Evolutionary conservation across 371 early-diverging fungal species (phyloP).

Genomic region (Neoconidiobolus thromboides): DNA sequence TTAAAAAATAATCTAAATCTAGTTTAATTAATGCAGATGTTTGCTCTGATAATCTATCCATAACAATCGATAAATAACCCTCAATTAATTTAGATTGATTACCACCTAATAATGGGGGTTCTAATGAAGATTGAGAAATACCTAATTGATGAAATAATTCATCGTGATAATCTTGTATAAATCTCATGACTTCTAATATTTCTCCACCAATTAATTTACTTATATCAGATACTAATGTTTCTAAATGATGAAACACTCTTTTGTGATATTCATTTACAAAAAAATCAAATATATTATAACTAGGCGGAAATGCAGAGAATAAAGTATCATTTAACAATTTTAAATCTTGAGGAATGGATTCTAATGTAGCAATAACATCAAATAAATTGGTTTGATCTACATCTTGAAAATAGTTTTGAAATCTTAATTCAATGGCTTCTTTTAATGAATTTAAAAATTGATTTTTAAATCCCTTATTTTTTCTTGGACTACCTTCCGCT

Average conservation of each 20-base stretch:
- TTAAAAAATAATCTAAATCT: slow-evolving; percentile 62
- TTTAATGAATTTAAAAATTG: slow-evolving; percentile 56
- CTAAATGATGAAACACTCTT: slow-evolving; percentile 54
- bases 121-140: slow-evolving; percentile 73
- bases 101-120: slow-evolving; percentile 80
- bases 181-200: slow-evolving; percentile 62
- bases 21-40: slow-evolving; percentile 61
- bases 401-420: slow-evolving; percentile 28
- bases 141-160: slow-evolving; percentile 70
- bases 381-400: slow-evolving; percentile 23
- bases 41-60: slow-evolving; percentile 76
- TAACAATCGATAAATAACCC: slow-evolving; percentile 73
- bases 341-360: slow-evolving; percentile 75
- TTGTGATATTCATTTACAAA: slow-evolving; percentile 88
- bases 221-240: slow-evolving; percentile 35
- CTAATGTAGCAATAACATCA: slow-evolving; percentile 40
- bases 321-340: slow-evolving; percentile 70
- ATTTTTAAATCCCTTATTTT: slow-evolving; percentile 49
- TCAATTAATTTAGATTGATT: slow-evolving; percentile 71
- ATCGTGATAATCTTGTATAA: slow-evolving; percentile 79
- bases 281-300: slow-evolving; percentile 78
- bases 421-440: slow-evolving; percentile 38
- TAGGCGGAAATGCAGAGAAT: slow-evolving; percentile 68
- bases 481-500: slow-evolving; percentile 33
- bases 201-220: slow-evolving; percentile 44